Percentiles rank a stretch among this genome's conserved stretches.
These are phyloP conservation scores for Cryphonectria parasitica DNA, from an alignment of 2,329 filamentous ascomycete genomes.

Conservation along the genomic window DNA sequence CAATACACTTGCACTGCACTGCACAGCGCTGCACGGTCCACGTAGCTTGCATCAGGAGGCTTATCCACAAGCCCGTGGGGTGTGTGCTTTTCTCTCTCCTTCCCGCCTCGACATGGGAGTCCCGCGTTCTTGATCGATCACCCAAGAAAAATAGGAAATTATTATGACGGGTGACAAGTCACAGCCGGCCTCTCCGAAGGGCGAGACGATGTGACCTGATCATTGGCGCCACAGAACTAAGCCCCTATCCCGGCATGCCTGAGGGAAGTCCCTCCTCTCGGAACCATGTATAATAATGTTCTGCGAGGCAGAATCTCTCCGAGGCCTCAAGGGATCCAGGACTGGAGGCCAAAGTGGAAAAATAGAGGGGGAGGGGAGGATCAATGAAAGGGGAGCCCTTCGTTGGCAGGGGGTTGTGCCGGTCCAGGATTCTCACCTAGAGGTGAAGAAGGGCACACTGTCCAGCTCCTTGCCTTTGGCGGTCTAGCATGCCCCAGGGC, in stretches of 20 bases:
- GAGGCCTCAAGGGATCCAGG: neutral
- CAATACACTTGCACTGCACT: neutral
- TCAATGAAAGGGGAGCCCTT: neutral
- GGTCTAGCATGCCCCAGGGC: neutral
- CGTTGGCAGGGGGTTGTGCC: neutral
- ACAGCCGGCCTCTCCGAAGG: neutral
- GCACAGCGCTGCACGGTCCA: neutral
- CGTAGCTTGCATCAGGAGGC: neutral
- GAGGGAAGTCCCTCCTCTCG: neutral
- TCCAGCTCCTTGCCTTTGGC: neutral
- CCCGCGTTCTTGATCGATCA: conserved; percentile 8
- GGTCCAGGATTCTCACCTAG: neutral
- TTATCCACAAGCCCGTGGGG: neutral
- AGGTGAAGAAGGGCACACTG: neutral
- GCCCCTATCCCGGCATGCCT: neutral
- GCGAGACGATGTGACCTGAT: conserved; percentile 4
- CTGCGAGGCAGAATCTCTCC: neutral
- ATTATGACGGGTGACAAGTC: conserved; percentile 8
- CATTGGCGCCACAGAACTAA: neutral
- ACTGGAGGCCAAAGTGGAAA: neutral
- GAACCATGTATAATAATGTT: neutral
- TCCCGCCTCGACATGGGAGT: neutral
- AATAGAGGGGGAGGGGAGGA: neutral
- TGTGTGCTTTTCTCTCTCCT: neutral
- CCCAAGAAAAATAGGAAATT: neutral